Evolutionary conservation across 2,329 filamentous ascomycete species (phyloP).

Genomic region (Stenocarpella maydis): DNA sequence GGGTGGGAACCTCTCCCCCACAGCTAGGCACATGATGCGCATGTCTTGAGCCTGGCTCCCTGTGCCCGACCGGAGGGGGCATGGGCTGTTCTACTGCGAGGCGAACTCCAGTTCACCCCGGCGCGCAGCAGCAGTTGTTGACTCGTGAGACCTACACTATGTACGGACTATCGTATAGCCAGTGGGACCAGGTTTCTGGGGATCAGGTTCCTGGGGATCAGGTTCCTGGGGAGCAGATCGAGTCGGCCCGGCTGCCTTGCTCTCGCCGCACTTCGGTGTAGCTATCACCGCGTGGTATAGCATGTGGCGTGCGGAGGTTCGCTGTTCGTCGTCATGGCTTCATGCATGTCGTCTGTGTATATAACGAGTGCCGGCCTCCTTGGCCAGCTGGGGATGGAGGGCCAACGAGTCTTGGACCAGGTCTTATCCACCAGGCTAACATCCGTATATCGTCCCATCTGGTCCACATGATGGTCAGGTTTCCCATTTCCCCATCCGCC

Average conservation of each 20-base stretch:
- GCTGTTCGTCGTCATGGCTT: neutral
- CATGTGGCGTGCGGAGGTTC: neutral
- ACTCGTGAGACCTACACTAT: neutral
- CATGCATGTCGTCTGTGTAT: neutral
- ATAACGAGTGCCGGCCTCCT: neutral
- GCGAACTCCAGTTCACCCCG: conserved; percentile 14
- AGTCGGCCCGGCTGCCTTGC: conserved; percentile 18
- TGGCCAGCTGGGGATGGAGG: neutral
- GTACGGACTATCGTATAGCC: neutral
- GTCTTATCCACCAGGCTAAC: neutral
- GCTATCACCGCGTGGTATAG: neutral
- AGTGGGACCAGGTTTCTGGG: neutral
- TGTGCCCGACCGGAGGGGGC: neutral
- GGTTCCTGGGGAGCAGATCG: neutral
- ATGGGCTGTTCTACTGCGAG: neutral
- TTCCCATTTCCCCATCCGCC: conserved; percentile 6
- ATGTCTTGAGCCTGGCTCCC: neutral
- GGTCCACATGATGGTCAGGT: neutral
- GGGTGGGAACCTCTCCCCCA: conserved; percentile 19
- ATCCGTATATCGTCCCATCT: neutral
- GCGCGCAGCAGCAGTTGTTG: neutral
- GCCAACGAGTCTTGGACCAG: neutral
- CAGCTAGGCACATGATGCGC: conserved; percentile 7
- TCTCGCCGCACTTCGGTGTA: conserved; percentile 18
- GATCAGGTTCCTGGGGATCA: neutral